A percentile compares a stretch with the other conserved stretches of the same genome.
Evolutionary conservation across 495 filamentous ascomycete species (phyloP).

Genomic region (Bacidia rubella): DNA sequence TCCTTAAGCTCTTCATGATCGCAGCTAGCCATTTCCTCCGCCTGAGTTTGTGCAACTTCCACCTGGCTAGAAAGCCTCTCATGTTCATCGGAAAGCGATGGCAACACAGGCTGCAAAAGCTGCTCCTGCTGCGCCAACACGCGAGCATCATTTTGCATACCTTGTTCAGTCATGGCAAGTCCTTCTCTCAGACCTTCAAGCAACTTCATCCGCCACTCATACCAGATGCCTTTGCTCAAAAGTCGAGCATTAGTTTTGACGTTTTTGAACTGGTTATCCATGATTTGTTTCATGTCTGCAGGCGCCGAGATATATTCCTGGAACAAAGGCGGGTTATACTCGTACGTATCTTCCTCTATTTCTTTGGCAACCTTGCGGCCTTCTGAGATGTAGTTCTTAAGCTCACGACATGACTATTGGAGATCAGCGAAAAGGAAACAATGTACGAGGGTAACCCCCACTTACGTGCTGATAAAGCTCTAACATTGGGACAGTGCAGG

Average conservation of each 20-base stretch:
- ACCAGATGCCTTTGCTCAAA: constrained; percentile 90
- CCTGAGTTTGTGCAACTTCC: constrained; percentile 49
- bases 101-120: constrained; percentile 50
- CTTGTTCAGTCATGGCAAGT: constrained; percentile 56
- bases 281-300: constrained; percentile 64
- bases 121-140: constrained; percentile 53
- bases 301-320: constrained; percentile 80
- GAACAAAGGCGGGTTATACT: constrained; percentile 83
- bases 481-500: constrained; percentile 83
- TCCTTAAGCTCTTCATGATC: constrained; percentile 63
- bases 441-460: no score
- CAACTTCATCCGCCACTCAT: constrained; percentile 90
- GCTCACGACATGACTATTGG: constrained; percentile 77
- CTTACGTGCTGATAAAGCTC: constrained; percentile 87
- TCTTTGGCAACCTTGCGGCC: constrained; percentile 75
- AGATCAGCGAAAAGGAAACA: no score
- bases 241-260: constrained; percentile 84
- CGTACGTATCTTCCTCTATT: constrained; percentile 74
- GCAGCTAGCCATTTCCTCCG: constrained; percentile 62
- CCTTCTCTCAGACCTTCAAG: constrained; percentile 71
- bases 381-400: constrained; percentile 89
- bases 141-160: constrained; percentile 62
- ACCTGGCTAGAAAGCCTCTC: constrained; percentile 48
- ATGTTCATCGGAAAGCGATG: constrained; percentile 43
- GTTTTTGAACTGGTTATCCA: constrained; percentile 96